Percentiles rank a stretch among this genome's conserved stretches.
These are phyloP conservation scores for Zasmidium angulare DNA, from an alignment of 2,329 filamentous ascomycete species.

Conservation along the genomic window DNA sequence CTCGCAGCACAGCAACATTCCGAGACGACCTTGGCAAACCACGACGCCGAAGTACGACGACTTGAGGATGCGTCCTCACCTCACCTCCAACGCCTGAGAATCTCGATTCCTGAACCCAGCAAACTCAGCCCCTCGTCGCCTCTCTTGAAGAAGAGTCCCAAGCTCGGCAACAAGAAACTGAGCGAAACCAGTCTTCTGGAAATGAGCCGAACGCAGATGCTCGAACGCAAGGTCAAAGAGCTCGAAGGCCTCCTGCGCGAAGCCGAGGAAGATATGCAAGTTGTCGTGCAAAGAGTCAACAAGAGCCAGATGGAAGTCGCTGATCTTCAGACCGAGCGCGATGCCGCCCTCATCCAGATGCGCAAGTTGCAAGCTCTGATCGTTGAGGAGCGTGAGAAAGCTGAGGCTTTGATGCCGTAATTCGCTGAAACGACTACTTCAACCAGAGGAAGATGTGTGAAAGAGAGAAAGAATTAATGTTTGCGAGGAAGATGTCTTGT, in stretches of 20 bases:
- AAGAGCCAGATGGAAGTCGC: conserved; percentile 79
- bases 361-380: conserved; percentile 68
- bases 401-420: conserved; percentile 44
- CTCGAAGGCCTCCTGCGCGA: conserved; percentile 77
- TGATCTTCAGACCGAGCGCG: conserved; percentile 71
- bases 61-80: conserved; percentile 75
- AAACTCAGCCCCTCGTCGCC: conserved; percentile 54
- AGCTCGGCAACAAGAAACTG: conserved; percentile 60
- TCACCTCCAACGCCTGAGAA: conserved; percentile 70
- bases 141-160: conserved; percentile 49
- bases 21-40: conserved; percentile 76
- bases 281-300: conserved; percentile 81
- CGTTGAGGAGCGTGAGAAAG: conserved; percentile 61
- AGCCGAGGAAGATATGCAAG: conserved; percentile 78
- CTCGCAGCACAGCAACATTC: conserved; percentile 79
- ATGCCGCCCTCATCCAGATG: conserved; percentile 72
- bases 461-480: not conserved
- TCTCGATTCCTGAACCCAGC: conserved; percentile 50
- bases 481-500: not conserved
- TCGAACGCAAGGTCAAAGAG: conserved; percentile 77
- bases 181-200: conserved; percentile 56
- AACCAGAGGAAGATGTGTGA: not conserved
- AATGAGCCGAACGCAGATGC: conserved; percentile 68
- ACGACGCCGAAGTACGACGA: conserved; percentile 79
- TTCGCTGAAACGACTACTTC: conserved; percentile 2